Base-by-base conservation (phyloP, 2,329 filamentous ascomycete genomes). In the Fusarium fracticaudum region DNA sequence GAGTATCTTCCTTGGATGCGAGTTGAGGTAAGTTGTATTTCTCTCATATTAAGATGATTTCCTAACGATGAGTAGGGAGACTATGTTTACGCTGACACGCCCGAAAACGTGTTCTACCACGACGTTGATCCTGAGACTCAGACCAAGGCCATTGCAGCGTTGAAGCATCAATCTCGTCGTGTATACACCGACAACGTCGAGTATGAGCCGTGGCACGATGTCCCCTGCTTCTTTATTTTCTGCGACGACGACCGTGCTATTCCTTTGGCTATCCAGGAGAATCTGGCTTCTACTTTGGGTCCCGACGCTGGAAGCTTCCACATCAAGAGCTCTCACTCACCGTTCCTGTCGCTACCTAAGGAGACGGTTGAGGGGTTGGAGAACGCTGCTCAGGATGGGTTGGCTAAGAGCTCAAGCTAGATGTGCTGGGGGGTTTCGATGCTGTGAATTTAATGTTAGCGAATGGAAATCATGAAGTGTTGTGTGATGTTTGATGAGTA, bases 1-100 rank as follows among this genome's bases (percentile, higher is more conserved):
- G 40, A 69, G 29, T 69, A 57, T 57, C 44, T 69, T 2, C 67
- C 64, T 0, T 69, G 67, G 67, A 69, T 69, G 67, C 64, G 67
- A 1, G 64, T 58, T 1, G 58, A 69, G 58, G 67, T 69, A 43
- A 24, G 57, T 48, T 10, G 11, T 18, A 2, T 24, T 6, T 9
- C 11, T 1, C 22, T 45, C 6, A 13, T 12, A 13, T 12, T 2
- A 11, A 6, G 8, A 47, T 37, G 20, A 4, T 8, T 15, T 26
- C 3, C 33, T 64, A 8, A 47, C 2, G 0, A 14, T 0, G 22
- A 37, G 5, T 11, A 69, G 67, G 67, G 38, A 20, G 58, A 69
- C 14, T 63, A 69, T 14, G 67, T 69, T 4, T 58, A 47, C 13
- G 38, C 65, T 22, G 64, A 69, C 5, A 69, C 57, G 0, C 67